Evolutionary conservation across 2,329 filamentous ascomycete species (phyloP).

Genomic region (Trichoderma harzianum): DNA sequence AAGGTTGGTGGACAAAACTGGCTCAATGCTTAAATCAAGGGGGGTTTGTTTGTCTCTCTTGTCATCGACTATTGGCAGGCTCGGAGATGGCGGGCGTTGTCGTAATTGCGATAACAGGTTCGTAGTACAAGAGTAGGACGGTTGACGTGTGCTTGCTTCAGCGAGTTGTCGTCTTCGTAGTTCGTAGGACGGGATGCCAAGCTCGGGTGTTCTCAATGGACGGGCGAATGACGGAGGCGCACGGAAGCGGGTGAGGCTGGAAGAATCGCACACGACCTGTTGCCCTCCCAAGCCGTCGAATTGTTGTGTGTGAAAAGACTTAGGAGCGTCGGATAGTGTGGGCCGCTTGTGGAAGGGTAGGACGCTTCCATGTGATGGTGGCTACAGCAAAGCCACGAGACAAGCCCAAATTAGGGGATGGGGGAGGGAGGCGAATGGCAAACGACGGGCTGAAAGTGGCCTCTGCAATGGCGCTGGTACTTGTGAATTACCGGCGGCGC

Average conservation of each 20-base stretch:
- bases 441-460: not conserved
- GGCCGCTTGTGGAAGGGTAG: conserved; percentile 13
- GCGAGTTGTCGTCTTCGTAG: not conserved
- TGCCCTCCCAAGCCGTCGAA: conserved; percentile 31
- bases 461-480: not conserved
- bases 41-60: not conserved
- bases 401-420: not conserved
- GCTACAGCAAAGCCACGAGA: conserved; percentile 3
- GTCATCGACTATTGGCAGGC: not conserved
- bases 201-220: not conserved
- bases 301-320: conserved; percentile 6
- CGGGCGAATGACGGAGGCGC: conserved; percentile 14
- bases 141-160: not conserved
- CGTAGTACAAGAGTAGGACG: conserved; percentile 5
- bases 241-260: conserved; percentile 18
- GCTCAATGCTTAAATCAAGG: not conserved
- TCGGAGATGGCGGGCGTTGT: not conserved
- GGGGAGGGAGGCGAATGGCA: not conserved
- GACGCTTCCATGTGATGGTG: conserved; percentile 14
- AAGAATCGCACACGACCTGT: conserved; percentile 39
- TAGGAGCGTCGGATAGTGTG: conserved; percentile 1
- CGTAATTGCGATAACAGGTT: conserved; percentile 1
- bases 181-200: not conserved
- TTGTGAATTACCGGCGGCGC: not conserved
- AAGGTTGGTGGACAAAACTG: not conserved